Evolutionary conservation across 371 early-diverging fungal genomes (phyloP).

Genomic region (Coemansia sp.): DNA sequence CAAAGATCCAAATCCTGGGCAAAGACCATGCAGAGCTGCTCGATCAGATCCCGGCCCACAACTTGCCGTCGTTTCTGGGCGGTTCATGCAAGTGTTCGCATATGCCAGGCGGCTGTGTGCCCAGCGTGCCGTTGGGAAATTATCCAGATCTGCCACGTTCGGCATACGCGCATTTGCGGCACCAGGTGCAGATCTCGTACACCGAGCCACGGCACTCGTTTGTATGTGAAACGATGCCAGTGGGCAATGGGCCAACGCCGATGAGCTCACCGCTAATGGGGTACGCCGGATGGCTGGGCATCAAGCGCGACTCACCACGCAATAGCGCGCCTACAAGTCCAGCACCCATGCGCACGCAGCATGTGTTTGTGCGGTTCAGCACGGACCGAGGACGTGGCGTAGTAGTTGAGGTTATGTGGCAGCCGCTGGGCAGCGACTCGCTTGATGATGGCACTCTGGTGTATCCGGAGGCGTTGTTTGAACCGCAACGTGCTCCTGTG

Average conservation of each 20-base stretch:
- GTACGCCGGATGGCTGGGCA: conserved; percentile 50
- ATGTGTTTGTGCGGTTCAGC: conserved; percentile 36
- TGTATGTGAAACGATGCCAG: conserved; percentile 26
- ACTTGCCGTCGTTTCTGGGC: conserved; percentile 74
- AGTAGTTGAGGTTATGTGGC: conserved; percentile 52
- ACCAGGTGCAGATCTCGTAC: conserved; percentile 50
- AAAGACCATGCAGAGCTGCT: conserved; percentile 66
- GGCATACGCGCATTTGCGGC: conserved; percentile 29
- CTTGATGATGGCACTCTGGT: conserved; percentile 30
- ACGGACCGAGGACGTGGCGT: conserved; percentile 51
- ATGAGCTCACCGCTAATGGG: conserved; percentile 28
- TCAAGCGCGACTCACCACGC: conserved; percentile 21
- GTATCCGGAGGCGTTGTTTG: conserved; percentile 50
- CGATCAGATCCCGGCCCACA: conserved; percentile 72
- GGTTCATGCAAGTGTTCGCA: conserved; percentile 78
- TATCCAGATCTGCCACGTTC: conserved; percentile 50
- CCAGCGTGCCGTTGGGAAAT: conserved; percentile 48
- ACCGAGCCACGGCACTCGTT: conserved; percentile 41
- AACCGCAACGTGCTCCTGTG: conserved; percentile 51
- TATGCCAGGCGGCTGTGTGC: conserved; percentile 71
- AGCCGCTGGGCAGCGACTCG: conserved; percentile 12
- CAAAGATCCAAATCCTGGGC: conserved; percentile 78
- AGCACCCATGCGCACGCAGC: conserved; percentile 2
- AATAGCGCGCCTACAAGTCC: not conserved
- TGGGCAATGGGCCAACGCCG: conserved; percentile 11